Evolutionary conservation across 2,329 filamentous ascomycete species (phyloP), one percentile per base, ranked within the genome.

Genomic region (Epichloe uncinata): DNA sequence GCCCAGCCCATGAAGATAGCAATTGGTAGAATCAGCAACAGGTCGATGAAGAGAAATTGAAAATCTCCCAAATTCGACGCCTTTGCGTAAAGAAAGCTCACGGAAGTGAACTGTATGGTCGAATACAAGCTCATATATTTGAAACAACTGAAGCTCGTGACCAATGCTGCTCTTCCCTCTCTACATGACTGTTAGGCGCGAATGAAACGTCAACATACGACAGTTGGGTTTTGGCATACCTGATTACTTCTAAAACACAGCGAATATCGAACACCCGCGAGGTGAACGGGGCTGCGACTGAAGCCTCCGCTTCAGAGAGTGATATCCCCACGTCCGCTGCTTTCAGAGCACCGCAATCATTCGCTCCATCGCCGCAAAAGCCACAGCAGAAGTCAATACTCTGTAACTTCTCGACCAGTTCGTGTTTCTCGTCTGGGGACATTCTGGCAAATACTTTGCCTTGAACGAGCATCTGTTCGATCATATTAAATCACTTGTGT

Each of bases 71-170:
- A 73, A 63, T 98, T 98, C 8, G 87, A 95, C 11, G 86, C 94
- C 7, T 83, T 89, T 6, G 89, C 87, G 66, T 98, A 98, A 15
- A 98, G 76, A 63, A 98, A 96, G 74, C 86, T 95, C 61, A 98
- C 94, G 1, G 87, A 88, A 7, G 88, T 95, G 71, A 98, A 98
- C 66, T 98, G 93, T 56, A 98, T 98, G n/a, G 93, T 91, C 2
- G 90, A 97, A 72, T 98, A 98, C 56, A 98, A 70, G 59, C 87
- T 94, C 94, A 98, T 98, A 69, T 95, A 98, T 72, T 97, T 98
- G 77, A 98, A 98, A 71, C 93, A 98, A 70, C 87, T 94, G 71
- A 98, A 98, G 67, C 89, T 95, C 12, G 93, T 98, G n/a, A 97
- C 90, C 35, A 98, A 76, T 35, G 94, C 87, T 18, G 91, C 91